Conservation (phyloP, 805 yeast genomes). For the Metschnikowia colocasiae region DNA sequence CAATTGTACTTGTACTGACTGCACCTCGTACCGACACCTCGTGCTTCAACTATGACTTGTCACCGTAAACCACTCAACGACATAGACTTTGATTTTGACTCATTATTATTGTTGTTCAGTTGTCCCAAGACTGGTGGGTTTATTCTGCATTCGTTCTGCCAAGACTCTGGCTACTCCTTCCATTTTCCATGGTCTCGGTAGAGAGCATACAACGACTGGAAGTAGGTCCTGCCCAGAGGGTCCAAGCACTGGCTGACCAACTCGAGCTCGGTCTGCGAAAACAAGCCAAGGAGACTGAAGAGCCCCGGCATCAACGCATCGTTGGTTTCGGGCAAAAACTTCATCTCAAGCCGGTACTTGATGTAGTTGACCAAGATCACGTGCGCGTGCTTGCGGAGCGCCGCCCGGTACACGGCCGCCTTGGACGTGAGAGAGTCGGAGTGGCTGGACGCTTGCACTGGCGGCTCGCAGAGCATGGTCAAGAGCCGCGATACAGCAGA, state of each 20-base stretch:
- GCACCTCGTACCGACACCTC: too few species aligned
- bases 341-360: constrained; percentile 45
- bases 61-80: too few species aligned
- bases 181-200: constrained; percentile 80
- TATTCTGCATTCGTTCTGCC: too few species aligned
- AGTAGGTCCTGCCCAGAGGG: constrained; percentile 61
- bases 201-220: constrained; percentile 63
- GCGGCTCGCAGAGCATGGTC: constrained; percentile 72
- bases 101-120: too few species aligned
- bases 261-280: constrained; percentile 64
- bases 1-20: too few species aligned
- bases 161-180: too few species aligned
- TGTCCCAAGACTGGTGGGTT: too few species aligned
- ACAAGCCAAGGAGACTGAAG: constrained; percentile 61
- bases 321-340: constrained; percentile 45
- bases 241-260: constrained; percentile 65
- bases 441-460: constrained; percentile 27
- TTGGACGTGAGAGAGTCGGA: constrained; percentile 48
- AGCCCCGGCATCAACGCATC: constrained; percentile 52
- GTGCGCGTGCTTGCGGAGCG: constrained; percentile 62
- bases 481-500: constrained; percentile 54
- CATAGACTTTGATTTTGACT: too few species aligned
- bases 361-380: constrained; percentile 58
- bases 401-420: constrained; percentile 50
- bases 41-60: too few species aligned